Percentiles rank a stretch among this genome's conserved stretches.
These are phyloP conservation scores for Kalaharituber pfeilii DNA, from an alignment of 2,329 filamentous ascomycete genomes.

Conservation along the genomic window DNA sequence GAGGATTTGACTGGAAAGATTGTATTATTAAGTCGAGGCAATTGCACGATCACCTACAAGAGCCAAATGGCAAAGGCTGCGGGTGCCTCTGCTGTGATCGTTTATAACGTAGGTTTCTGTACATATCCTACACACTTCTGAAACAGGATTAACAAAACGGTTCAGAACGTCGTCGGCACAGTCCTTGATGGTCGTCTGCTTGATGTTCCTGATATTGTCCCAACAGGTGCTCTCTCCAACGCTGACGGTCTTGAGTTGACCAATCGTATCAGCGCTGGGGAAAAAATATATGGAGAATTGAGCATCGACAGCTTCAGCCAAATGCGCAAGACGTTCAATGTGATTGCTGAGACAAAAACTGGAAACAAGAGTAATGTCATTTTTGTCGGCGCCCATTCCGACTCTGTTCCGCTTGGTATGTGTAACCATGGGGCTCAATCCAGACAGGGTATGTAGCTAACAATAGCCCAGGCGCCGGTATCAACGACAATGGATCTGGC, in stretches of 20 bases:
- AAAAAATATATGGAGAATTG: not conserved
- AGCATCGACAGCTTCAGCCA: constrained; percentile 23
- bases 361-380: constrained; percentile 42
- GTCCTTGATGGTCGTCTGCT: constrained; percentile 7
- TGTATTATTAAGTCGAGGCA: constrained; percentile 32
- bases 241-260: constrained; percentile 1
- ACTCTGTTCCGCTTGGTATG: constrained; percentile 27
- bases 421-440: not conserved
- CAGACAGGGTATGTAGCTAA: not conserved
- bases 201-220: constrained; percentile 2
- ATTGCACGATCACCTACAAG: constrained; percentile 42
- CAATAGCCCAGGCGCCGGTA: constrained; percentile 42
- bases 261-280: not conserved
- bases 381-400: constrained; percentile 41
- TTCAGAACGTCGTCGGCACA: constrained; percentile 6
- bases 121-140: no score
- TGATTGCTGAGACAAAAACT: constrained; percentile 41
- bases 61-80: constrained; percentile 37
- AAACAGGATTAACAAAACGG: not conserved
- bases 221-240: constrained; percentile 7
- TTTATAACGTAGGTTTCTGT: constrained; percentile 12
- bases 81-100: constrained; percentile 34
- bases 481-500: constrained; percentile 50
- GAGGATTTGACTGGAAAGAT: not conserved
- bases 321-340: constrained; percentile 35